Conservation (phyloP, 495 filamentous ascomycete genomes). For the Hypoxylon lienhwacheense region DNA sequence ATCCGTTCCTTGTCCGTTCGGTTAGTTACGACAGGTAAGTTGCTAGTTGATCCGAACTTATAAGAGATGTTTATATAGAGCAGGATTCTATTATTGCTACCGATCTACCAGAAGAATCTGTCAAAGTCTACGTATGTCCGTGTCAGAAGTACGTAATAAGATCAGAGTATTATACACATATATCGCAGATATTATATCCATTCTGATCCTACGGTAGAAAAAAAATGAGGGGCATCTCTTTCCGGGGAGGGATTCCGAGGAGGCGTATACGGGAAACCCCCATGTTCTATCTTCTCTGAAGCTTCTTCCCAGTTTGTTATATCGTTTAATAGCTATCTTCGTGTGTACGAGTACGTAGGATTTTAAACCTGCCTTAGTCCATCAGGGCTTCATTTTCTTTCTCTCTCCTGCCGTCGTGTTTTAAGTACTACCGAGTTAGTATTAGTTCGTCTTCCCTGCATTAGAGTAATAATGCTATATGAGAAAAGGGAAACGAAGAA, state of each 20-base stretch:
- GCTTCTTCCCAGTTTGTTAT: constrained; percentile 33
- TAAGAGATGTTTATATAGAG: too few relatives aligned
- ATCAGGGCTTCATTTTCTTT: constrained; percentile 8
- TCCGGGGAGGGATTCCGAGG: constrained; percentile 33
- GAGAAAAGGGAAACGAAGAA: constrained; percentile 8
- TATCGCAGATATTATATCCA: background rate
- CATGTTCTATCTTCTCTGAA: constrained; percentile 15
- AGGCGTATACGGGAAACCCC: constrained; percentile 18
- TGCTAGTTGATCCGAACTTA: too few relatives aligned
- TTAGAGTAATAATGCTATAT: too few relatives aligned
- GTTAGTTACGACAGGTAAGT: too few relatives aligned
- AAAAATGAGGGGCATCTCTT: constrained; percentile 23
- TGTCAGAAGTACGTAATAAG: constrained; percentile 11
- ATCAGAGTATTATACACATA: constrained; percentile 10
- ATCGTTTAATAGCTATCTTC: too few relatives aligned
- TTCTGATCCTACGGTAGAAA: constrained; percentile 8
- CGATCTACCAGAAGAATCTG: too few relatives aligned
- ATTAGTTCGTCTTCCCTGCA: constrained; percentile 19
- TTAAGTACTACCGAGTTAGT: constrained; percentile 21
- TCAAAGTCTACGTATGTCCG: background rate
- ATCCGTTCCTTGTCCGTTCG: too few relatives aligned
- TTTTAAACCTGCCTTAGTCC: constrained; percentile 27
- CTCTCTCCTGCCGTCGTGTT: constrained; percentile 6
- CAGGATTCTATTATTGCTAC: too few relatives aligned
- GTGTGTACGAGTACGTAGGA: constrained; percentile 12